Percentiles rank a stretch among this genome's conserved stretches.
Conservation (phyloP, 2,329 filamentous ascomycete species). For the Colletotrichum higginsianum region DNA sequence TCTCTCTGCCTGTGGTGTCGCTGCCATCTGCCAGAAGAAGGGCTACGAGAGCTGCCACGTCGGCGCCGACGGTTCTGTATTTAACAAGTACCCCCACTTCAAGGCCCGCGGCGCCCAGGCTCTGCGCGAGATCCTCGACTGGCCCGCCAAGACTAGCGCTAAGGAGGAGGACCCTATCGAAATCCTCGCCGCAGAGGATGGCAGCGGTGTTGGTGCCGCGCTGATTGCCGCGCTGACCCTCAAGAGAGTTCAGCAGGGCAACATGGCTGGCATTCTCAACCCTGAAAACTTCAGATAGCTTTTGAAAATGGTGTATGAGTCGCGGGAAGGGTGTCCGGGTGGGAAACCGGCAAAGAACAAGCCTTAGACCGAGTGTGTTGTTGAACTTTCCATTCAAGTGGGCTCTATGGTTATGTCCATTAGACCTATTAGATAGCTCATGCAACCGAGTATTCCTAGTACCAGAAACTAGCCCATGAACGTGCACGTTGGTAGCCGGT, state of each 20-base stretch:
- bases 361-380: constrained; percentile 45
- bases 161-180: constrained; percentile 90
- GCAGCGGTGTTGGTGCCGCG: constrained; percentile 95
- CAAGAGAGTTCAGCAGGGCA: constrained; percentile 75
- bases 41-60: constrained; percentile 90
- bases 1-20: constrained; percentile 93
- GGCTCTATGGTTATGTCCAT: constrained; percentile 27
- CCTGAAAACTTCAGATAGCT: constrained; percentile 71
- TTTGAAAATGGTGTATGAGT: constrained; percentile 16
- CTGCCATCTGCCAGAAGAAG: constrained; percentile 98
- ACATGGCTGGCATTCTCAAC: constrained; percentile 75
- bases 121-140: constrained; percentile 95
- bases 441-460: constrained; percentile 22
- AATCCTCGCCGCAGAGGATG: constrained; percentile 92
- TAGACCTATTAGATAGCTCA: constrained; percentile 34
- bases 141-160: constrained; percentile 78
- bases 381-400: constrained; percentile 35
- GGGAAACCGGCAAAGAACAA: constrained; percentile 35
- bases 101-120: constrained; percentile 92
- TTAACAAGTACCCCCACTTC: constrained; percentile 99
- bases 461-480: constrained; percentile 72
- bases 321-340: constrained; percentile 33
- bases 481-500: constrained; percentile 81
- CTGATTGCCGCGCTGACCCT: constrained; percentile 85
- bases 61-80: constrained; percentile 95